These are phyloP conservation scores for Claviceps sp. DNA, from an alignment of 2,329 filamentous ascomycete species.

Conservation along the genomic window DNA sequence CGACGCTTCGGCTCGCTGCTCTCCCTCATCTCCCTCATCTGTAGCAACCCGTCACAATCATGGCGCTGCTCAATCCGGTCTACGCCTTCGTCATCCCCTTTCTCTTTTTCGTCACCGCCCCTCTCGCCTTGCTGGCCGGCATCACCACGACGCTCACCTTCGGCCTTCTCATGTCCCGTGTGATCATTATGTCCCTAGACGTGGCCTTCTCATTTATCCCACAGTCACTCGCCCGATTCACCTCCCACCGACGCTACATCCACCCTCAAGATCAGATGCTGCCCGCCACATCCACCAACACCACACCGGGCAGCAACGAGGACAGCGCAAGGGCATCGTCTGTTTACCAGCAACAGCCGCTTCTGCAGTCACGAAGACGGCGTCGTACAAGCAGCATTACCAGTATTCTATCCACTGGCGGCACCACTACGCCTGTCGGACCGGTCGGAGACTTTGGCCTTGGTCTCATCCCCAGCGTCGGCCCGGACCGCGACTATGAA, in stretches of 20 bases:
- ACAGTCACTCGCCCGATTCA: slow-evolving; percentile 35
- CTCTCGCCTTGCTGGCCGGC: slow-evolving; percentile 48
- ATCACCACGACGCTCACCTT: slow-evolving; percentile 51
- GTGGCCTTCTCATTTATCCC: slow-evolving; percentile 44
- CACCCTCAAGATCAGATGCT: neutral
- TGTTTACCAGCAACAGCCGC: slow-evolving; percentile 7
- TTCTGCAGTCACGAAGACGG: slow-evolving; percentile 13
- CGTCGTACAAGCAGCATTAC: slow-evolving; percentile 22
- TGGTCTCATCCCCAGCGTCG: slow-evolving; percentile 32
- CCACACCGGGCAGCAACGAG: slow-evolving; percentile 9
- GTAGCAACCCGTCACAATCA: slow-evolving; percentile 14
- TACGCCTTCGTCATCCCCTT: slow-evolving; percentile 48
- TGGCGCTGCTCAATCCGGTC: slow-evolving; percentile 41
- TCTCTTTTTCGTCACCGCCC: slow-evolving; percentile 47
- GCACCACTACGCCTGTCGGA: slow-evolving; percentile 20
- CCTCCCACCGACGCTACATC: slow-evolving; percentile 15
- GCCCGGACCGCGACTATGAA: slow-evolving; percentile 43
- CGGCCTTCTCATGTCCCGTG: slow-evolving; percentile 45
- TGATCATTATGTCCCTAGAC: slow-evolving; percentile 50
- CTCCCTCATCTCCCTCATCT: neutral
- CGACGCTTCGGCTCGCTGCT: neutral
- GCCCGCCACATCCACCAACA: slow-evolving; percentile 9
- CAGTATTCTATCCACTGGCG: slow-evolving; percentile 18
- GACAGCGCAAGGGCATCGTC: slow-evolving; percentile 8
- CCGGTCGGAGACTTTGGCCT: slow-evolving; percentile 23